Conservation (phyloP, 2,329 filamentous ascomycete species). For the Ceratocystis cubensis region DNA sequence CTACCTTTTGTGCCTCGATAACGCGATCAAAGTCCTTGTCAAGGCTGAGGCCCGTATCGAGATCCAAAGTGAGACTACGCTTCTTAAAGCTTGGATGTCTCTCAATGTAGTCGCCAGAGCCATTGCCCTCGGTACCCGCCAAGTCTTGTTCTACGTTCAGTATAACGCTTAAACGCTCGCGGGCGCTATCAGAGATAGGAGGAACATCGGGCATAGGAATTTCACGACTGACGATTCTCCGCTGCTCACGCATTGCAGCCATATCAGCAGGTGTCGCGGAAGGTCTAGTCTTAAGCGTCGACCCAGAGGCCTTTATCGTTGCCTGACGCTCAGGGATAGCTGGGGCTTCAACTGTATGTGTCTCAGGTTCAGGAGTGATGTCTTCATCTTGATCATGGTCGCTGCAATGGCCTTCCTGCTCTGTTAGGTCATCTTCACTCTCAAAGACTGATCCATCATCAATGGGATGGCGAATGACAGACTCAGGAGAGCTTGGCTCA, state of each 20-base stretch:
- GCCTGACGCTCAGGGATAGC: constrained; percentile 69
- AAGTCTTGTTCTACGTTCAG: constrained; percentile 34
- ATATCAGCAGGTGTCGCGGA: constrained; percentile 80
- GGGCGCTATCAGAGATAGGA: constrained; percentile 28
- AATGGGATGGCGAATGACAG: constrained; percentile 71
- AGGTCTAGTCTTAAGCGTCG: constrained; percentile 75
- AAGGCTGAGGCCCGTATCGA: constrained; percentile 73
- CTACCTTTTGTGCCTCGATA: constrained; percentile 94
- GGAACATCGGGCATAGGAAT: constrained; percentile 51
- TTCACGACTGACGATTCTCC: constrained; percentile 73
- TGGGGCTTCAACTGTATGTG: constrained; percentile 42
- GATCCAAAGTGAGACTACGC: constrained; percentile 67
- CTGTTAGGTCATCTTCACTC: constrained; percentile 27
- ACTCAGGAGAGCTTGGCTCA: constrained; percentile 67
- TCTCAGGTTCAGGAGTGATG: constrained; percentile 23
- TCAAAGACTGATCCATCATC: constrained; percentile 26
- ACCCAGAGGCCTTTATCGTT: constrained; percentile 79
- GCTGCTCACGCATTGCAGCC: constrained; percentile 70
- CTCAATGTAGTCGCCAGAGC: constrained; percentile 35
- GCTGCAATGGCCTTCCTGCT: constrained; percentile 22
- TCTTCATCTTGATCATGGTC: constrained; percentile 25
- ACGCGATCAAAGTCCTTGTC: constrained; percentile 90
- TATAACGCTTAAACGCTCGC: constrained; percentile 45
- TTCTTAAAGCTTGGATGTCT: constrained; percentile 66
- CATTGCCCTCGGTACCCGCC: constrained; percentile 26